A percentile compares a stretch with the other conserved stretches of the same genome.
Conservation (phyloP, 2,329 filamentous ascomycete genomes). For the Colletotrichum sp. region DNA sequence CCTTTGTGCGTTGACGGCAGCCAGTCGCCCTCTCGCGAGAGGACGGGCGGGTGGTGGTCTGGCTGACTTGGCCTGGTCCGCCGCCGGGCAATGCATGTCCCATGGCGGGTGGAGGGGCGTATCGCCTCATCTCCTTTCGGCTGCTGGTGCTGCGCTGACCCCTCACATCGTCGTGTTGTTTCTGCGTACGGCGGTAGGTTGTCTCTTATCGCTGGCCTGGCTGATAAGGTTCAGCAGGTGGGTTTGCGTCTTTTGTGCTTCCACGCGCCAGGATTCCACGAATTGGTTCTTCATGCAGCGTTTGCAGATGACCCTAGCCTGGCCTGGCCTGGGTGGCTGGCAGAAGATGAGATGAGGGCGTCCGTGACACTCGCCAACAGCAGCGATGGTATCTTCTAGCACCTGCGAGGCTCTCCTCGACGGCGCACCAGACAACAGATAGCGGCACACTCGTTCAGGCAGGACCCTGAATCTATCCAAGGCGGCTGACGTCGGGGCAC, state of each 20-base stretch:
- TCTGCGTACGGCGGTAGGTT: background rate
- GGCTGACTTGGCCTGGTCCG: background rate
- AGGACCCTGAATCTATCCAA: slow-evolving; percentile 13
- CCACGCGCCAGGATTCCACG: slow-evolving; percentile 3
- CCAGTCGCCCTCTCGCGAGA: slow-evolving; percentile 1
- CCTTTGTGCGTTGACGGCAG: slow-evolving; percentile 19
- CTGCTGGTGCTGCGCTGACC: background rate
- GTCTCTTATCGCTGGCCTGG: background rate
- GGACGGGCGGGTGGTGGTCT: background rate
- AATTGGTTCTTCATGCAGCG: slow-evolving; percentile 8
- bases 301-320: slow-evolving; percentile 1
- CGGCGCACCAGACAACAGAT: background rate
- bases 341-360: background rate
- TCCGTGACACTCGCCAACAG: background rate
- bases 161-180: background rate
- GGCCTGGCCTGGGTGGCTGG: background rate
- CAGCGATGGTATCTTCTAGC: background rate
- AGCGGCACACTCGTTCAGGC: background rate
- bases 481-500: background rate
- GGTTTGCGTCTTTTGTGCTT: slow-evolving; percentile 14
- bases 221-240: slow-evolving; percentile 10
- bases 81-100: background rate
- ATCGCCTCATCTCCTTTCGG: background rate
- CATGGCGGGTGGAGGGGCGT: background rate
- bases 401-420: background rate